Conservation (phyloP, 352 stramenopile species). For the Phytophthora agathidicida region DNA sequence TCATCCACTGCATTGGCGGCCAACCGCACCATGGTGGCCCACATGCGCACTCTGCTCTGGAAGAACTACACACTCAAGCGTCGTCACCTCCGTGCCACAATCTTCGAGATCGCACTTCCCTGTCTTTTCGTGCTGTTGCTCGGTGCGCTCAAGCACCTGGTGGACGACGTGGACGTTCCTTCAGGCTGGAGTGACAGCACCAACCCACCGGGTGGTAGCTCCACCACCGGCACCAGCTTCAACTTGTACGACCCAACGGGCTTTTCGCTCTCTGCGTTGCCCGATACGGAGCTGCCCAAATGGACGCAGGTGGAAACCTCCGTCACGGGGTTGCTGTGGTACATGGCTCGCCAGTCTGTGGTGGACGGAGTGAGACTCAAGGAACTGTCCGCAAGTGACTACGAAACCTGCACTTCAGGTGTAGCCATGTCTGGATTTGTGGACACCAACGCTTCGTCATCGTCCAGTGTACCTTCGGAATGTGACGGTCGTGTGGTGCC, state of each 20-base stretch:
- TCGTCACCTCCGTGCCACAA: conserved; percentile 46
- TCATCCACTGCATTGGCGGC: conserved; percentile 5
- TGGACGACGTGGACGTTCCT: conserved; percentile 50
- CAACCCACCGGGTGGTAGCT: neutral
- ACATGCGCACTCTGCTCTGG: conserved; percentile 53
- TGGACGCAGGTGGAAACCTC: conserved; percentile 58
- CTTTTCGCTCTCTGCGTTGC: conserved; percentile 33
- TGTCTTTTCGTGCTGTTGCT: conserved; percentile 65
- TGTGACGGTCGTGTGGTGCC: conserved; percentile 50
- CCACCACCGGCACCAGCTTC: conserved; percentile 33
- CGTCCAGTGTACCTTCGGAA: conserved; percentile 33
- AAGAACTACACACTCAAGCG: conserved; percentile 75
- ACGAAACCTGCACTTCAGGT: conserved; percentile 26
- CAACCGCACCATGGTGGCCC: conserved; percentile 18
- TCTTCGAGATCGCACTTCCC: conserved; percentile 56
- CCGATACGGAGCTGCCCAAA: conserved; percentile 35
- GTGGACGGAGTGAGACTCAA: conserved; percentile 34
- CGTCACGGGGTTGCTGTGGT: conserved; percentile 57
- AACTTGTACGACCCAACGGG: conserved; percentile 48
- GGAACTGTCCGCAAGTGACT: conserved; percentile 43
- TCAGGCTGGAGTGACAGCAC: conserved; percentile 48
- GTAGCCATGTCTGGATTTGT: conserved; percentile 44
- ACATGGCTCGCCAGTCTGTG: conserved; percentile 43
- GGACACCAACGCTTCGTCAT: conserved; percentile 38
- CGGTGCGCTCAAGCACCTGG: conserved; percentile 53